Evolutionary conservation across 2,329 filamentous ascomycete species (phyloP).

Genomic region (Fusarium algeriense): DNA sequence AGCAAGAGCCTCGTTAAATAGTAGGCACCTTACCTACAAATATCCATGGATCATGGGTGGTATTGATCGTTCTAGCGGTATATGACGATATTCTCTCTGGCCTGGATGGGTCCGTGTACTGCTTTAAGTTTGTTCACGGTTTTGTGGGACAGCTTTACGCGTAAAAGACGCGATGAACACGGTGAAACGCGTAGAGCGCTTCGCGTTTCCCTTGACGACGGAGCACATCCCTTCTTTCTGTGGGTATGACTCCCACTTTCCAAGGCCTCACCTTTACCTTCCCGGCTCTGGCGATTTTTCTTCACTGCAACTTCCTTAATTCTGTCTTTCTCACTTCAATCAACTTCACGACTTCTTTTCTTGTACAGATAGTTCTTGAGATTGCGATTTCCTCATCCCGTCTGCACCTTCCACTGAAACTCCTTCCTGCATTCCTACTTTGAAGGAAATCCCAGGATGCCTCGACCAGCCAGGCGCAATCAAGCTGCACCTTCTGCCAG

Average conservation of each 20-base stretch:
- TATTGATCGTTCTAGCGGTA: no score
- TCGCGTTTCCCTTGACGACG: conserved; percentile 40
- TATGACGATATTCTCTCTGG: conserved; percentile 3
- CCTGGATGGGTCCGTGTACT: conserved; percentile 6
- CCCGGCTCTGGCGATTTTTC: not conserved
- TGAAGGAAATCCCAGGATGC: conserved; percentile 31
- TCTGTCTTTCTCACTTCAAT: conserved; percentile 3
- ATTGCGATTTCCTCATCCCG: not conserved
- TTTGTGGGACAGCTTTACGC: conserved; percentile 22
- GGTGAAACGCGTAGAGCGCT: conserved; percentile 11
- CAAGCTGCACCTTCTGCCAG: conserved; percentile 34
- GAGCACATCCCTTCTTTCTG: conserved; percentile 27
- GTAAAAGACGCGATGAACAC: conserved; percentile 2
- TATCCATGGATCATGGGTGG: not conserved
- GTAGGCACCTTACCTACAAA: no score
- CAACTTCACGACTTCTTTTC: conserved; percentile 12
- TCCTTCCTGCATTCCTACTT: conserved; percentile 2
- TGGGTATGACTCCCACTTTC: conserved; percentile 20
- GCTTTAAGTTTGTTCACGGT: conserved; percentile 2
- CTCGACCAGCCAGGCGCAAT: conserved; percentile 46
- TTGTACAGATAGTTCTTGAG: not conserved
- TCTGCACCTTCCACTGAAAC: conserved; percentile 1
- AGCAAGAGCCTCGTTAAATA: no score
- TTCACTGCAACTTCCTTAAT: conserved; percentile 12
- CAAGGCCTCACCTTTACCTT: conserved; percentile 27